phyloP scores from a whole-genome alignment of 495 filamentous ascomycete species.

The Elaphomyces granulatus region DNA sequence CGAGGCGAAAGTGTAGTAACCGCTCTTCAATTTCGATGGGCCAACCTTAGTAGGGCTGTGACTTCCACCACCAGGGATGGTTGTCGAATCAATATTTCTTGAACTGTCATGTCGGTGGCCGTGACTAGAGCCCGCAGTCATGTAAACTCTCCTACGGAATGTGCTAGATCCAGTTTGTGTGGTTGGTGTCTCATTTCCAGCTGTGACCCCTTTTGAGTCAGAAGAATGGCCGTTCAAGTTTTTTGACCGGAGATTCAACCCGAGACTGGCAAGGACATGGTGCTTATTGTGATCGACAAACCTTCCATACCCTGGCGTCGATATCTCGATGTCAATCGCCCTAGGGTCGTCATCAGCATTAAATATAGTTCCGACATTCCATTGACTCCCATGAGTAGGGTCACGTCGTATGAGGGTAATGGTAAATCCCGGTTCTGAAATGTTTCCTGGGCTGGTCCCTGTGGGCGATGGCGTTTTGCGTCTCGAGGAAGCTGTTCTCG shows the following conservation, averaged over 20 bases:
- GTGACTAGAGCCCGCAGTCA: neutral
- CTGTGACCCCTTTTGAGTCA: neutral
- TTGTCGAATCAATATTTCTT: neutral
- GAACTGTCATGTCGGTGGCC: neutral
- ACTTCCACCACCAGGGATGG: neutral
- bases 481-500: no score
- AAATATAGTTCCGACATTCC: constrained; percentile 71
- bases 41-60: constrained; percentile 2
- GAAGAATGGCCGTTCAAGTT: constrained; percentile 5
- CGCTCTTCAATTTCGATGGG: constrained; percentile 29
- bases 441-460: neutral
- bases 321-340: constrained; percentile 44
- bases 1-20: constrained; percentile 50
- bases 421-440: constrained; percentile 29
- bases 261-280: constrained; percentile 18
- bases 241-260: constrained; percentile 18
- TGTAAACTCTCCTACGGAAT: neutral
- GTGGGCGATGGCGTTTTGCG: neutral
- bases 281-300: constrained; percentile 33
- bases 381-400: constrained; percentile 62
- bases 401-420: constrained; percentile 84
- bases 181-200: neutral
- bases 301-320: constrained; percentile 47
- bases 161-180: neutral
- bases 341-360: constrained; percentile 23